A percentile compares a stretch with the other conserved stretches of the same genome.
phyloP scores from a whole-genome alignment of 169 alveolate species.

The Neospora caninum region DNA sequence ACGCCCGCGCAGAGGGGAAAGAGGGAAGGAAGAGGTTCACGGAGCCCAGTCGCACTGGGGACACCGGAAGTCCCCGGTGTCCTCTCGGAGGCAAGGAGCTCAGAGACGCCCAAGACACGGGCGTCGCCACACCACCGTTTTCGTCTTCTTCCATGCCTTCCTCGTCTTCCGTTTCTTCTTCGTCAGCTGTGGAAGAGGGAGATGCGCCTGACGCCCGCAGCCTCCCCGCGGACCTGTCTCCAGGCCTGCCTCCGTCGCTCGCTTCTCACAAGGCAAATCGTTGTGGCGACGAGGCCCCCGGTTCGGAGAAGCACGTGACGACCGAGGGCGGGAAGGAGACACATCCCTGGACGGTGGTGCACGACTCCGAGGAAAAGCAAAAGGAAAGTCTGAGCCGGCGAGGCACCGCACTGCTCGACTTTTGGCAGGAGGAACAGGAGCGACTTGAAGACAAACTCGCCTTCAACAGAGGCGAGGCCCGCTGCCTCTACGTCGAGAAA shows the following conservation, averaged over 20 bases:
- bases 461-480: conserved; percentile 6
- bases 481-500: not conserved
- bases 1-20: too few relatives aligned
- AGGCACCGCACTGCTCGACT: not conserved
- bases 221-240: too few relatives aligned
- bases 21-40: too few relatives aligned
- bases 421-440: conserved; percentile 22
- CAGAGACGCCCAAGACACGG: too few relatives aligned
- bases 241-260: too few relatives aligned
- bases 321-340: too few relatives aligned
- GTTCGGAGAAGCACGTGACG: not conserved
- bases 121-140: not conserved
- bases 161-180: not conserved
- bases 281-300: not conserved
- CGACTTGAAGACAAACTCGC: not conserved
- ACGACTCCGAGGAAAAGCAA: not conserved
- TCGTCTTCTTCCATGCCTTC: not conserved
- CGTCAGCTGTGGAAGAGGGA: not conserved
- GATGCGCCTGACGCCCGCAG: not conserved
- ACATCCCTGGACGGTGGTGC: not conserved
- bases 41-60: too few relatives aligned
- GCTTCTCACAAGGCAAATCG: too few relatives aligned
- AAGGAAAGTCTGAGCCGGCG: not conserved
- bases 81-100: too few relatives aligned
- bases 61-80: too few relatives aligned